These are phyloP conservation scores for Kitagawia praeruptora DNA, from an alignment of 129 eudicot species.

Conservation along the genomic window DNA sequence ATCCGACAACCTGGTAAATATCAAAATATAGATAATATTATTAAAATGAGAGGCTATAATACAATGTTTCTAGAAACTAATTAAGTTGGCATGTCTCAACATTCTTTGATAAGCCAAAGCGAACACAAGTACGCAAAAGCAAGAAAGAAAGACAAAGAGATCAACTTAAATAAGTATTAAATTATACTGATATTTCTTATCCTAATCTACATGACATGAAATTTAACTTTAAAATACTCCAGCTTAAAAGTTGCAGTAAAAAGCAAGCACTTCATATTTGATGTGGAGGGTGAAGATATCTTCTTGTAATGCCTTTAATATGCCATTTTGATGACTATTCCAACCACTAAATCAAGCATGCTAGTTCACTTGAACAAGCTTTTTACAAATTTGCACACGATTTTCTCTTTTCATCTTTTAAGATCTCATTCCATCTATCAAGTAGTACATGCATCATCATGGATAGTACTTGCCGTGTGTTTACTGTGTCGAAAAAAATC, in stretches of 20 bases:
- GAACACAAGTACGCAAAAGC: conserved; percentile 2
- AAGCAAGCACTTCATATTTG: not conserved
- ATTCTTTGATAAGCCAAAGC: not conserved
- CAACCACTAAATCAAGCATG: conserved; percentile 4
- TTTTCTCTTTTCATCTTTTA: not conserved
- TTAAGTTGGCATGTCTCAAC: not conserved
- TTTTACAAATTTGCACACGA: not conserved
- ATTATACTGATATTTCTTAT: not conserved
- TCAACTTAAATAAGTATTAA: not conserved
- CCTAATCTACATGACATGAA: not conserved
- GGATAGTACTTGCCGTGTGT: not conserved
- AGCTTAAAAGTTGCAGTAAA: conserved; percentile 1
- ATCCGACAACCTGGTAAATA: conserved; percentile 5
- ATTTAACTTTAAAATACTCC: not conserved
- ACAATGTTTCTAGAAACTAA: conserved; percentile 4
- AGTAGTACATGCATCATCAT: not conserved
- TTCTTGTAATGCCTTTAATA: not conserved
- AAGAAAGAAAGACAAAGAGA: not conserved
- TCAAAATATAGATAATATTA: not conserved
- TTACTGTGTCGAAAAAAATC: not conserved
- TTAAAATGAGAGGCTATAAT: not conserved
- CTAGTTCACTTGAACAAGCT: not conserved
- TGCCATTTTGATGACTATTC: conserved; percentile 1
- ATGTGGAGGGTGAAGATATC: conserved; percentile 3
- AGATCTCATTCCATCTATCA: conserved; percentile 2